Evolutionary conservation across 306 rosid genomes (phyloP).

Genomic region (Cucurbita argyrosperma): DNA sequence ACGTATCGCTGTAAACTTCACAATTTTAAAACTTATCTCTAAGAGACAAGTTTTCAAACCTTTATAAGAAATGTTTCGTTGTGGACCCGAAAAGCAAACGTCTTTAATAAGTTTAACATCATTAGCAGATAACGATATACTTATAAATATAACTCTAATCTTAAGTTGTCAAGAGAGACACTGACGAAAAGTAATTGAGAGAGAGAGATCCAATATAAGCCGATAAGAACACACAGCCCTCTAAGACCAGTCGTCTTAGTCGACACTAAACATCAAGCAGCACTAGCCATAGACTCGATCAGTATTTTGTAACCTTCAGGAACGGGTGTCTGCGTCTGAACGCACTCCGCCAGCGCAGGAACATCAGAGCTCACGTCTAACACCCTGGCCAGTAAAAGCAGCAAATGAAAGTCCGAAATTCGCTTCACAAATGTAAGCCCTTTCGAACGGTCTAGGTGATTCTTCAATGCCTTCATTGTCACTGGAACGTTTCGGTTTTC

Average conservation of each 20-base stretch:
- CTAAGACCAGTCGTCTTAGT: neutral
- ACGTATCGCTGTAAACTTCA: too few species aligned
- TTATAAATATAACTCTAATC: neutral
- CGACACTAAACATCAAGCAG: constrained; percentile 18
- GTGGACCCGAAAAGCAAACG: neutral
- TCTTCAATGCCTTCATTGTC: constrained; percentile 53
- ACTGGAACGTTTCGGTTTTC: constrained; percentile 57
- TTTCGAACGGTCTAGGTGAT: constrained; percentile 65
- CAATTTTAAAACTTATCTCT: too few species aligned
- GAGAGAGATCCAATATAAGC: neutral
- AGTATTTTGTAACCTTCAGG: constrained; percentile 90
- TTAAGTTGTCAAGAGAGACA: neutral
- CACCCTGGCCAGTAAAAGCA: constrained; percentile 50
- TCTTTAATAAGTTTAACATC: neutral
- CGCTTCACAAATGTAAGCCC: constrained; percentile 65
- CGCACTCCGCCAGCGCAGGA: constrained; percentile 77
- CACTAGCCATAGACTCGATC: constrained; percentile 78
- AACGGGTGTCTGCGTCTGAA: constrained; percentile 48
- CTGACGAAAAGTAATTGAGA: neutral
- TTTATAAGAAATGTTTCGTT: too few species aligned
- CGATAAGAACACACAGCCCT: neutral
- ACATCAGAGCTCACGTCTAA: constrained; percentile 61
- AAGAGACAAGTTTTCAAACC: too few species aligned
- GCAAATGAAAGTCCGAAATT: constrained; percentile 82
- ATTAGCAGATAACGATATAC: neutral